phyloP scores from a whole-genome alignment of 2,329 filamentous ascomycete genomes.

The Alternaria longipes region DNA sequence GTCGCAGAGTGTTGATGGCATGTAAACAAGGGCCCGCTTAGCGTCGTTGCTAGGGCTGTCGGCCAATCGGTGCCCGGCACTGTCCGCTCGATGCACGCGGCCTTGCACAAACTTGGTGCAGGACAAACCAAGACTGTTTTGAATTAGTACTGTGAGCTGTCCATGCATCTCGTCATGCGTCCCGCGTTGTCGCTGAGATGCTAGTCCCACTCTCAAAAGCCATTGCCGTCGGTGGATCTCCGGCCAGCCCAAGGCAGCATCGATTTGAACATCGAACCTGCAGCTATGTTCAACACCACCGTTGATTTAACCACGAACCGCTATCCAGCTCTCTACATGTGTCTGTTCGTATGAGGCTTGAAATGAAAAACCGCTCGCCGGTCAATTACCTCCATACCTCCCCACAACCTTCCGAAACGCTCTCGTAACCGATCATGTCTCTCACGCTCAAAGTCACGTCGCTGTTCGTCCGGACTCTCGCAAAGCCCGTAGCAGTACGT shows the following conservation, averaged over 20 bases:
- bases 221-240: slow-evolving; percentile 30
- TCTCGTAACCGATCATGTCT: slow-evolving; percentile 59
- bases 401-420: slow-evolving; percentile 12
- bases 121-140: neutral
- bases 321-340: neutral
- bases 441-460: slow-evolving; percentile 73
- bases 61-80: slow-evolving; percentile 13
- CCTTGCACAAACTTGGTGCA: slow-evolving; percentile 11
- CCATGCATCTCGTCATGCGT: slow-evolving; percentile 7
- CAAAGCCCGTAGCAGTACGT: slow-evolving; percentile 73
- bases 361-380: slow-evolving; percentile 14
- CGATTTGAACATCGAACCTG: slow-evolving; percentile 19
- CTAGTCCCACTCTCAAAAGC: neutral
- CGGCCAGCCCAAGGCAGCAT: slow-evolving; percentile 35
- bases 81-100: slow-evolving; percentile 12
- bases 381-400: slow-evolving; percentile 16
- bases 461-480: slow-evolving; percentile 70
- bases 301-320: neutral
- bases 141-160: slow-evolving; percentile 5
- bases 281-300: slow-evolving; percentile 7
- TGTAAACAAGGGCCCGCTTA: slow-evolving; percentile 21
- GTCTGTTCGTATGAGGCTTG: neutral
- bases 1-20: slow-evolving; percentile 33
- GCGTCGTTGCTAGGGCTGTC: slow-evolving; percentile 22
- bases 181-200: slow-evolving; percentile 7